Base-by-base conservation (phyloP, 345 rosid species). In the Punica granatum region DNA sequence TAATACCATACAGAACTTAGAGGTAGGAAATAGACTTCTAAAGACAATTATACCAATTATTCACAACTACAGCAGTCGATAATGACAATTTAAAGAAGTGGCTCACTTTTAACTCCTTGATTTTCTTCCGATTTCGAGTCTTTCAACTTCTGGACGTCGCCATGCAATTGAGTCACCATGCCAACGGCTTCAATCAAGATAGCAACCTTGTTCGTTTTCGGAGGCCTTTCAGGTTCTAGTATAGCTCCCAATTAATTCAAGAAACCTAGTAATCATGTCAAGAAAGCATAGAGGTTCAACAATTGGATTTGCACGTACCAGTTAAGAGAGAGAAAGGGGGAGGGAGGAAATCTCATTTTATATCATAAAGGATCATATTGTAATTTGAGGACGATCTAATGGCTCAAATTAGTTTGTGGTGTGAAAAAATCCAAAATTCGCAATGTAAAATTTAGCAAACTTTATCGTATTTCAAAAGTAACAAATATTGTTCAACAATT, bases 161-260 rank as follows among this genome's bases (percentile, higher is more conserved):
- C 86, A 0, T 90, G 74, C 74, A 93, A 76, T 68, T 87, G 97
- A 64, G 83, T 82, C 70, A 93, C 96, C 92, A 86, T 83, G 60
- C 96, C 86, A 21, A 81, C 84, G 39, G 94, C 98, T 73, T 87
- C 88, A 15, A 87, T 70, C 82, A 90, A 76, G 74, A 90, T 80
- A 51, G 97, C 95, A 70, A 92, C 83, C 83, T 92, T 92, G 74
- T 92, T 97, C 41, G 92, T 86, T 77, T 92, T 92, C 34, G 92
- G 98, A 77, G 97, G 81, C 75, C 85, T 87, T 71, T 91, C 97
- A 71, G 97, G 94, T 77, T 89, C 88, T 81, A 90, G 70, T 67
- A 89, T 86, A 69, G 87, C 67, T 59, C 78, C 79, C 77, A 82
- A 71, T n/a, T n/a, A n/a, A n/a, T 68, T 79, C 86, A 59, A 77